Base-by-base conservation (phyloP, 176 grass and related monocot species). In the Phoenix dactylifera region DNA sequence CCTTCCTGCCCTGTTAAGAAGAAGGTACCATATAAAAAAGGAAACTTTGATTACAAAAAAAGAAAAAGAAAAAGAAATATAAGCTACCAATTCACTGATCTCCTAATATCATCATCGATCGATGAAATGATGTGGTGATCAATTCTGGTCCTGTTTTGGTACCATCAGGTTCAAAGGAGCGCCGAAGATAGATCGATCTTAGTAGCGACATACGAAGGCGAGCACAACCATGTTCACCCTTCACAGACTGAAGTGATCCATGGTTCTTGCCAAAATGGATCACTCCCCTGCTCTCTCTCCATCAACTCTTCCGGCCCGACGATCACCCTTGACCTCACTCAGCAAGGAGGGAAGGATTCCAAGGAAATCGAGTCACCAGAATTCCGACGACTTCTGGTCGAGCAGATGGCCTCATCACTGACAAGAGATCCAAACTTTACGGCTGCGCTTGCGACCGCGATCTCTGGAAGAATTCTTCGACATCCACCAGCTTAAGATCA, bases 141-240 rank as follows among this genome's bases (percentile, higher is more conserved):
- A 12, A 12, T 12, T 44, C 7, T 44, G 32, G 6, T 35, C 32
- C 0, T 54, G 29, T 10, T 3, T 60, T 39, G 28, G 18, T 39
- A 10, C 2, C 18, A 54, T 22, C 60, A 95, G 89, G 94, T 98
- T 24, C 94, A 98, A 79, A 83, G 82, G 51, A 98, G 94, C 61
- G 88, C 82, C 0, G 82, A 98, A 54, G 84, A 98, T 73, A 83
- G 70, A 75, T 83, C 88, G 19, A 1, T 98, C 65, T 48, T 93
- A 32, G 63, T 86, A 57, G 94, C 79, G 3, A 93, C 88, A 4
- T 98, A 98, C 50, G 94, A 98, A 74, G 94, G 94, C 18, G 79
- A 93, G 48, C 94, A 98, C 74, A 98, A 86, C 73, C 94, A 98
- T 76, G 22, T 55, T 18, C 48, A 16, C 32, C 80, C 80, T 4